Base-by-base conservation (phyloP, 805 yeast genomes). In the Sugiyamaella chiloensis region DNA sequence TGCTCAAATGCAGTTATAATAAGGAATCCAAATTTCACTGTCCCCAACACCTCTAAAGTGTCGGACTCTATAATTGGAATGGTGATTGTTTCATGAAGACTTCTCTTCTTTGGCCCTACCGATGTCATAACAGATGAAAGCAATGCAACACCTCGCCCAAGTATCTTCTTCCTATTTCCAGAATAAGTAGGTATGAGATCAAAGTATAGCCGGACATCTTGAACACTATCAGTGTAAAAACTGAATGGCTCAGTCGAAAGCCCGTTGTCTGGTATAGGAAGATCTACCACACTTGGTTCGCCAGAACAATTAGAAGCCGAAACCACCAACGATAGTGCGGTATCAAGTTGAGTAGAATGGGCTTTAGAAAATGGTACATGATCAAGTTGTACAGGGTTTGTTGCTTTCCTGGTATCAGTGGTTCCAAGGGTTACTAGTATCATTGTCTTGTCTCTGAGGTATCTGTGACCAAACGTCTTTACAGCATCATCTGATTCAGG, bases 151-250 rank as follows among this genome's bases (percentile, higher is more conserved):
- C 88, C 97, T 43, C 97, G 74, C 12, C 96, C 98, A 29, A 90
- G 69, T 21, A 82, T 73, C 52, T 73, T 74, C 52, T 64, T 60
- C 47, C 61, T 53, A 46, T 55, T 48, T 26, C 60, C 63, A 16
- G 66, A 58, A 64, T 88, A 89, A 0, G 97, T 87, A 20, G 96
- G 96, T 14, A 90, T 88, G 47, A 90, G 76, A 64, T 91, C 98
- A 66, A 91, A 91, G 31, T 80, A 78, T 30, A 91, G 64, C 44
- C 82, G 78, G 30, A 75, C 66, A 7, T 61, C 53, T 4, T 48
- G 47, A n/a, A 52, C 20, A 8, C 54, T 48, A 79, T 70, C 65
- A 44, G 75, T 75, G 52, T 81, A 81, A 67, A 91, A 87, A 6
- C 83, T 72, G 35, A 91, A 76, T 2, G 96, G 91, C 47, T 78